Percentiles rank a stretch among this genome's conserved stretches.
Conservation (phyloP, 495 filamentous ascomycete species). For the Aspergillus incahuasiensis region DNA sequence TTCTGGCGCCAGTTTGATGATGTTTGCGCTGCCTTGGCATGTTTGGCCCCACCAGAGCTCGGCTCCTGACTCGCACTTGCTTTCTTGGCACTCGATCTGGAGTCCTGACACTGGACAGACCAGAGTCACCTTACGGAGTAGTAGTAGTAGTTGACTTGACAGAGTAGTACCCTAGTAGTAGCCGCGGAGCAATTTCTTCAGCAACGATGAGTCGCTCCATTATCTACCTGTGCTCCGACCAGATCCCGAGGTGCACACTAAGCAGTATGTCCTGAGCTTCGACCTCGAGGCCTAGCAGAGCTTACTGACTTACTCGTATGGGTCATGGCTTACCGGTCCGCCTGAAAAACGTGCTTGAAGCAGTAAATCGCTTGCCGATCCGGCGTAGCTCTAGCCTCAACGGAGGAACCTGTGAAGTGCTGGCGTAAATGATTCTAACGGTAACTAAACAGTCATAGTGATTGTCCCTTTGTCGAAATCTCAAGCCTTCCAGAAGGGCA, state of each 20-base stretch:
- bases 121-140: too few species aligned
- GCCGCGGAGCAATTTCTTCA: too few species aligned
- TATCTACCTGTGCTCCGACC: too few species aligned
- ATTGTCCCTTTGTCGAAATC: not conserved
- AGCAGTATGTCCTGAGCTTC: too few species aligned
- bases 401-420: too few species aligned
- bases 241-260: too few species aligned
- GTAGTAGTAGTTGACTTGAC: too few species aligned
- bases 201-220: too few species aligned
- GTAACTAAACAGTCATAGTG: not conserved
- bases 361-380: not conserved
- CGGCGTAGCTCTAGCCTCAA: not conserved
- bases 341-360: not conserved
- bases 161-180: too few species aligned
- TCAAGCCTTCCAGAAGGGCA: not conserved
- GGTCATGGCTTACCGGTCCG: too few species aligned
- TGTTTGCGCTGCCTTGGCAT: conserved; percentile 23
- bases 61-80: conserved; percentile 6
- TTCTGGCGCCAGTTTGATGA: conserved; percentile 24
- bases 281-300: too few species aligned
- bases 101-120: not conserved
- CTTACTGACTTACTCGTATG: too few species aligned
- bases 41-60: conserved; percentile 13
- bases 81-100: not conserved
- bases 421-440: not conserved